These are phyloP conservation scores for Borealophlyctis nickersoniae DNA, from an alignment of 192 early-diverging fungal genomes.

Conservation along the genomic window DNA sequence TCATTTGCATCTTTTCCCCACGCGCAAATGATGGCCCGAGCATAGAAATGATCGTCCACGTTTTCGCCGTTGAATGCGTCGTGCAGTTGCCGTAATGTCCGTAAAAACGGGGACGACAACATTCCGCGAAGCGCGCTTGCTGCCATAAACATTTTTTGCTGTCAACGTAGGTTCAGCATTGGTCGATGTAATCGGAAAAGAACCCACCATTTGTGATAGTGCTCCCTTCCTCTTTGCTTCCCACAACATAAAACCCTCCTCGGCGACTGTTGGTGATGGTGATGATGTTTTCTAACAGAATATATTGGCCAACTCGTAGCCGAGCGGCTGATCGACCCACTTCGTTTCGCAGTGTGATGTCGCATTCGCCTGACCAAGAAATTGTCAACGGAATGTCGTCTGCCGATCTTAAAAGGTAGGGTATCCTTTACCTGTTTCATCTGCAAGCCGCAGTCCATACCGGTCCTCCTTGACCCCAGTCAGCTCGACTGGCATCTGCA, in stretches of 20 bases:
- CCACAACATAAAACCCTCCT: constrained; percentile 4
- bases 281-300: constrained; percentile 3
- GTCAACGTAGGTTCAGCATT: neutral
- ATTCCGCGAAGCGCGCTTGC: neutral
- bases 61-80: neutral
- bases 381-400: neutral
- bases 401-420: too few relatives aligned
- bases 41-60: neutral
- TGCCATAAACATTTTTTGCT: neutral
- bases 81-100: neutral
- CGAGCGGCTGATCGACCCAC: neutral
- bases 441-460: constrained; percentile 9
- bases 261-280: neutral
- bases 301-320: constrained; percentile 2
- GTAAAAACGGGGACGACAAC: constrained; percentile 5
- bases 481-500: neutral
- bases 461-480: neutral
- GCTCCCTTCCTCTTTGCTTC: constrained; percentile 4
- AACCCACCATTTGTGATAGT: constrained; percentile 12
- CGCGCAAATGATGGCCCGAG: neutral
- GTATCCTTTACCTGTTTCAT: neutral
- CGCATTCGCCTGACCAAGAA: neutral
- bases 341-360: constrained; percentile 19
- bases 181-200: neutral
- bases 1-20: neutral